phyloP scores from a whole-genome alignment of 768 basidiomycete genomes.

The Sarcodon aspratus region DNA sequence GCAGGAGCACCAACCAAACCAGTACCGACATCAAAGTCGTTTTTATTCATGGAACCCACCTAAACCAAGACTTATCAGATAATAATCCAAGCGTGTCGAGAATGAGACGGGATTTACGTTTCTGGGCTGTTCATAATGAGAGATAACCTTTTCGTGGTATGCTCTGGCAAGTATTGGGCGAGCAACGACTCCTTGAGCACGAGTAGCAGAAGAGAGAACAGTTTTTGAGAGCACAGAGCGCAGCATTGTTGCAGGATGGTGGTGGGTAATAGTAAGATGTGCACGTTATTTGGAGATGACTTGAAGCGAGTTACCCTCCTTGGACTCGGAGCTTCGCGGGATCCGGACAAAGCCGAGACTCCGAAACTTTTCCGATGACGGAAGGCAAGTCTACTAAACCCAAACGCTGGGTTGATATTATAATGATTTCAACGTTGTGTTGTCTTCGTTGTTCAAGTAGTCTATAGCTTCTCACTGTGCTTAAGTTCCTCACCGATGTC shows the following conservation, averaged over 20 bases:
- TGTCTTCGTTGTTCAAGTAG: no score
- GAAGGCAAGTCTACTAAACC: no score
- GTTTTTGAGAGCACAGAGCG: conserved; percentile 47
- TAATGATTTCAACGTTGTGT: no score
- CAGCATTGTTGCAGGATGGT: conserved; percentile 50
- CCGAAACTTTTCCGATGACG: no score
- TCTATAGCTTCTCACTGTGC: no score
- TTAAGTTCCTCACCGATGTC: no score
- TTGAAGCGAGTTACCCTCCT: no score
- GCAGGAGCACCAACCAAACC: conserved; percentile 97
- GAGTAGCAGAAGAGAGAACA: conserved; percentile 31
- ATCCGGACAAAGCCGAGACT: no score
- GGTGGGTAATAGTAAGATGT: conserved; percentile 5
- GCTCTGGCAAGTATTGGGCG: conserved; percentile 50
- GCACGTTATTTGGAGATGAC: no score
- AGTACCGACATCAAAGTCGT: conserved; percentile 86
- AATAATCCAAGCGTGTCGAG: conserved; percentile 19
- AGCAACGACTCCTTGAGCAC: conserved; percentile 26
- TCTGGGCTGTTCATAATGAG: conserved; percentile 94
- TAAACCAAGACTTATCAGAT: conserved; percentile 51
- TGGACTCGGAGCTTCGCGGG: no score
- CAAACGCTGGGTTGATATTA: no score
- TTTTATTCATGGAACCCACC: conserved; percentile 95
- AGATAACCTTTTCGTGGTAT: conserved; percentile 95
- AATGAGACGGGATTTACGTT: conserved; percentile 59